Conservation (phyloP, 2,329 filamentous ascomycete species). For the Penicillium hesseltinei region DNA sequence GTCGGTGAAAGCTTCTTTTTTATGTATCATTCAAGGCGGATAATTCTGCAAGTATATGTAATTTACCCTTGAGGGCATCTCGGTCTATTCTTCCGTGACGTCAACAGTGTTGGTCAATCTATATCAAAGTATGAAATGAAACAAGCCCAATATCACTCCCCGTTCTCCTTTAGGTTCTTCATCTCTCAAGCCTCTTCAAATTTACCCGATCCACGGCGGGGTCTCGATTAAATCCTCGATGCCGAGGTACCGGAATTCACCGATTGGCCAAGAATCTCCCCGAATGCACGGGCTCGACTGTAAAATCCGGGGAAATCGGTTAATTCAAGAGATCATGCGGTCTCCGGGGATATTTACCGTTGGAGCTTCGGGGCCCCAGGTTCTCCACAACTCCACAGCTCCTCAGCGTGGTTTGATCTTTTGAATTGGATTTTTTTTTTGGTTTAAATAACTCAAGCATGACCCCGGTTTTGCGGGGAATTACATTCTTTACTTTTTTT, state of each 20-base stretch:
- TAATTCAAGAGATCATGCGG: slow-evolving; percentile 2
- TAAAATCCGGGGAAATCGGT: slow-evolving; percentile 12
- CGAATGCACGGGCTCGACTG: background rate
- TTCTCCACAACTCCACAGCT: slow-evolving; percentile 7
- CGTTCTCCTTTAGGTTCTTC: background rate
- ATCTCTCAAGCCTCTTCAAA: background rate
- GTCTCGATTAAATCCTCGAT: background rate
- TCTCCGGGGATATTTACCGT: background rate
- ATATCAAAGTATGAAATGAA: background rate
- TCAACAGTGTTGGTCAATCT: background rate
- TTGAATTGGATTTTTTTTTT: background rate
- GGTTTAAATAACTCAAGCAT: slow-evolving; percentile 2
- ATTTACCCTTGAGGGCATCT: background rate
- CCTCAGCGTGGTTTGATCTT: background rate
- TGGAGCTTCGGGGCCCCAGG: slow-evolving; percentile 1
- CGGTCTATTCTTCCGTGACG: background rate
- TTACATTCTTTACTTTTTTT: background rate
- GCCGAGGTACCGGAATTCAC: background rate
- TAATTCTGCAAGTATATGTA: background rate
- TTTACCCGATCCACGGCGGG: background rate
- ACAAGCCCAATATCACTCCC: background rate
- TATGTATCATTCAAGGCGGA: background rate
- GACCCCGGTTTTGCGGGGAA: slow-evolving; percentile 7
- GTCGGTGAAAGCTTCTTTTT: background rate
- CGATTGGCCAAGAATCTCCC: background rate